These are phyloP conservation scores for Pseudoperonospora humuli DNA, from an alignment of 352 stramenopile species.

Conservation along the genomic window DNA sequence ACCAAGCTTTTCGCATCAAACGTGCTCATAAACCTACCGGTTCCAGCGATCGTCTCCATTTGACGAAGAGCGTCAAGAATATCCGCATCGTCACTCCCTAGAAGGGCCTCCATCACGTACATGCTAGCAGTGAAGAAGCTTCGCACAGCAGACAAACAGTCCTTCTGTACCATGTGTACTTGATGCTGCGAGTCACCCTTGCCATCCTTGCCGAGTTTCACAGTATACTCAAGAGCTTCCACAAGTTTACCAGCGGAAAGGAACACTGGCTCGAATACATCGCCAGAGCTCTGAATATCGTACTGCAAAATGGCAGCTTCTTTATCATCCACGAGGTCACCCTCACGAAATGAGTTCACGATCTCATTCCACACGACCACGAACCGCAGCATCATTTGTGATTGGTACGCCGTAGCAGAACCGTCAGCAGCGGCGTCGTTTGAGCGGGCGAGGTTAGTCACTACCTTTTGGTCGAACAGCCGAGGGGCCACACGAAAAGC, in stretches of 20 bases:
- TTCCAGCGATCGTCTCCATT: slow-evolving; percentile 55
- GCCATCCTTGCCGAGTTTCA: slow-evolving; percentile 52
- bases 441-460: slow-evolving; percentile 51
- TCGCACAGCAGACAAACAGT: slow-evolving; percentile 59
- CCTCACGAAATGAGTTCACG: slow-evolving; percentile 70
- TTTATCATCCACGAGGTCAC: slow-evolving; percentile 66
- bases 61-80: slow-evolving; percentile 53
- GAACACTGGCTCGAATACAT: slow-evolving; percentile 77
- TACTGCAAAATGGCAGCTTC: slow-evolving; percentile 66
- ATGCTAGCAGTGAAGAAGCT: slow-evolving; percentile 72
- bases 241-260: slow-evolving; percentile 63
- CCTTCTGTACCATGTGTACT: slow-evolving; percentile 60
- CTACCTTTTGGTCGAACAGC: slow-evolving; percentile 67
- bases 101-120: slow-evolving; percentile 60
- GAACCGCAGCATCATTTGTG: slow-evolving; percentile 72
- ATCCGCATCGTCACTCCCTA: slow-evolving; percentile 57
- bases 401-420: slow-evolving; percentile 44
- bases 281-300: slow-evolving; percentile 59
- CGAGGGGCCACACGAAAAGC: slow-evolving; percentile 56
- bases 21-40: slow-evolving; percentile 56
- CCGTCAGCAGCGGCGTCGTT: slow-evolving; percentile 42
- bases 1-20: slow-evolving; percentile 48
- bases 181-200: slow-evolving; percentile 61
- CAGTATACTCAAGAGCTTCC: slow-evolving; percentile 53
- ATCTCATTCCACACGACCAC: slow-evolving; percentile 78